These are phyloP conservation scores for Paulownia fortunei DNA, from an alignment of 257 asterid species.

Conservation along the genomic window DNA sequence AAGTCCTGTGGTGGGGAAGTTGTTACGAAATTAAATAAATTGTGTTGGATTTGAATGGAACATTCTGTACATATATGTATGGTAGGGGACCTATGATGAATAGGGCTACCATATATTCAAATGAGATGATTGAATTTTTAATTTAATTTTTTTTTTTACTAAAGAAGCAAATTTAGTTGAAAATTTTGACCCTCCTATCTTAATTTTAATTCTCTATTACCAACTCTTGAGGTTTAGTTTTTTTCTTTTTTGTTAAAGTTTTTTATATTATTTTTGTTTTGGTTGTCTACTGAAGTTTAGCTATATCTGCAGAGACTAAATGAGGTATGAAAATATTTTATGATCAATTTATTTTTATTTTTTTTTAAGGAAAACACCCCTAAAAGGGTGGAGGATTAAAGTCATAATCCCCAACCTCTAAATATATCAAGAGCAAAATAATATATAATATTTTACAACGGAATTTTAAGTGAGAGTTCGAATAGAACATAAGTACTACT, in stretches of 20 bases:
- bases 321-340: neutral
- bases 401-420: no score
- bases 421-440: no score
- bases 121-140: neutral
- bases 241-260: neutral
- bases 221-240: neutral
- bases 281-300: neutral
- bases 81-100: neutral
- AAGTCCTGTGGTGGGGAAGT: neutral
- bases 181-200: constrained; percentile 10
- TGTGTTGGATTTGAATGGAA: neutral
- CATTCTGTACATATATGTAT: neutral
- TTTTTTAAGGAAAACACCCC: no score
- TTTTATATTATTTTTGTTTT: no score
- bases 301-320: no score
- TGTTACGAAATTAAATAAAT: neutral
- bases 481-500: no score
- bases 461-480: no score
- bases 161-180: neutral
- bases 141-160: neutral
- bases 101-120: neutral
- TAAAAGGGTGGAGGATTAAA: no score
- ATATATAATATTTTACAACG: no score
- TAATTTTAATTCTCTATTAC: no score
- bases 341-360: neutral